These are phyloP conservation scores for Psilocybe tampanensis DNA, from an alignment of 768 basidiomycete genomes.

Conservation along the genomic window DNA sequence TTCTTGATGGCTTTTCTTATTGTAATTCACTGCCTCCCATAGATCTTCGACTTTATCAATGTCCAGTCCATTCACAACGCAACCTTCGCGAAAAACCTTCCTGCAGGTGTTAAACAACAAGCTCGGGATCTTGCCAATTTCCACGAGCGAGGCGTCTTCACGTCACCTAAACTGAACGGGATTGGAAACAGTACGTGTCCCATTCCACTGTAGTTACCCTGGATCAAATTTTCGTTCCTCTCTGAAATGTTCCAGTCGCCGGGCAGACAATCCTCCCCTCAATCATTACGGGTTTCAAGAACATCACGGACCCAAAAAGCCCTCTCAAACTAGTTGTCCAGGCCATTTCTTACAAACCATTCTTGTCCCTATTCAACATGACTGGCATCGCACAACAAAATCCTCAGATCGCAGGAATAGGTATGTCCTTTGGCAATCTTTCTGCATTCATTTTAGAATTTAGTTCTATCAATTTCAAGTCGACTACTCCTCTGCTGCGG, in stretches of 20 bases:
- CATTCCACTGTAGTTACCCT: background rate
- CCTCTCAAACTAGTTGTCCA: conserved; percentile 61
- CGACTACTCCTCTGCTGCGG: conserved; percentile 59
- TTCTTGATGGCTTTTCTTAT: background rate
- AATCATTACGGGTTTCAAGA: conserved; percentile 54
- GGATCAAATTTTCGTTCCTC: background rate
- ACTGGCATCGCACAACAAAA: conserved; percentile 54
- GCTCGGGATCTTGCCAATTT: conserved; percentile 67
- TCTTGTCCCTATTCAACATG: conserved; percentile 79
- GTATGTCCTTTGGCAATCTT: conserved; percentile 38
- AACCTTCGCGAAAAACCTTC: conserved; percentile 49
- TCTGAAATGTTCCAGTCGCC: conserved; percentile 56
- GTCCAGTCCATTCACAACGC: conserved; percentile 70
- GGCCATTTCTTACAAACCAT: conserved; percentile 76
- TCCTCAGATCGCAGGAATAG: conserved; percentile 59
- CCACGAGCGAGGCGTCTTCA: conserved; percentile 75
- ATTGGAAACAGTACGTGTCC: conserved; percentile 61
- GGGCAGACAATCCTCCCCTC: conserved; percentile 65
- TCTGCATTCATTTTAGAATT: background rate
- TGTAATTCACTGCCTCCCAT: background rate
- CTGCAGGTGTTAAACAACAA: conserved; percentile 51
- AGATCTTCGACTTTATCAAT: conserved; percentile 78
- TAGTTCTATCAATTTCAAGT: conserved; percentile 37
- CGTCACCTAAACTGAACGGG: conserved; percentile 47
- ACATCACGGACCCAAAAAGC: conserved; percentile 50